Percentiles rank a stretch among this genome's conserved stretches.
These are phyloP conservation scores for Plantago lanceolata DNA, from an alignment of 305 asterid genomes.

Conservation along the genomic window DNA sequence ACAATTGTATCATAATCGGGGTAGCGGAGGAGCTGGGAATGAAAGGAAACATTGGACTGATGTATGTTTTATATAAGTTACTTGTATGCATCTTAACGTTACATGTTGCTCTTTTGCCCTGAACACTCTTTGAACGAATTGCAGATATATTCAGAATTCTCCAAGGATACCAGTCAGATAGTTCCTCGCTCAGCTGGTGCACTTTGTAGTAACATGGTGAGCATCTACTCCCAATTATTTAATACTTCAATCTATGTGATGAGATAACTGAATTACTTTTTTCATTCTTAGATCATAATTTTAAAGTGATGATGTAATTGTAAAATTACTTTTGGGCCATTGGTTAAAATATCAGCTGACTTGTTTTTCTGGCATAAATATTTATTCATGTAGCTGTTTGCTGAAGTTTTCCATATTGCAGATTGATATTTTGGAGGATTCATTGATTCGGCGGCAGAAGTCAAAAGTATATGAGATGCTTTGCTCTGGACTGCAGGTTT, in stretches of 20 bases:
- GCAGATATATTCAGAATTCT: conserved; percentile 64
- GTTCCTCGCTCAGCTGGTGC: conserved; percentile 38
- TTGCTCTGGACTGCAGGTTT: conserved; percentile 55
- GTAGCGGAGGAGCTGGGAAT: conserved; percentile 29
- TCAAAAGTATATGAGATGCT: conserved; percentile 58
- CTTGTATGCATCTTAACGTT: conserved; percentile 18
- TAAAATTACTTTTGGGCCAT: conserved; percentile 2
- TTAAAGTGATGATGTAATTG: not conserved
- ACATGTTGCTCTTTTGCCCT: conserved; percentile 18
- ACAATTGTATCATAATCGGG: conserved; percentile 32
- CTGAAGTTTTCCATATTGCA: conserved; percentile 32
- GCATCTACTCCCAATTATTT: conserved; percentile 18
- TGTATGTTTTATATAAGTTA: conserved; percentile 42
- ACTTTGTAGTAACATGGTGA: conserved; percentile 54
- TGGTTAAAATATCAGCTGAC: conserved; percentile 2
- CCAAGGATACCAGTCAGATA: conserved; percentile 47
- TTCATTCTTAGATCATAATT: conserved; percentile 14
- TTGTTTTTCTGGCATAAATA: conserved; percentile 8
- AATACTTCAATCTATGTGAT: conserved; percentile 11
- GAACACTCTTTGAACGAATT: conserved; percentile 29
- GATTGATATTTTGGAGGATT: conserved; percentile 66
- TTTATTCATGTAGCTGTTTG: conserved; percentile 20
- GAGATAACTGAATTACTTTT: conserved; percentile 15
- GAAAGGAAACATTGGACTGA: conserved; percentile 56
- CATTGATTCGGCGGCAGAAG: conserved; percentile 50